These are phyloP conservation scores for Aureoboletus auriporus DNA, from an alignment of 768 basidiomycete species.

Conservation along the genomic window DNA sequence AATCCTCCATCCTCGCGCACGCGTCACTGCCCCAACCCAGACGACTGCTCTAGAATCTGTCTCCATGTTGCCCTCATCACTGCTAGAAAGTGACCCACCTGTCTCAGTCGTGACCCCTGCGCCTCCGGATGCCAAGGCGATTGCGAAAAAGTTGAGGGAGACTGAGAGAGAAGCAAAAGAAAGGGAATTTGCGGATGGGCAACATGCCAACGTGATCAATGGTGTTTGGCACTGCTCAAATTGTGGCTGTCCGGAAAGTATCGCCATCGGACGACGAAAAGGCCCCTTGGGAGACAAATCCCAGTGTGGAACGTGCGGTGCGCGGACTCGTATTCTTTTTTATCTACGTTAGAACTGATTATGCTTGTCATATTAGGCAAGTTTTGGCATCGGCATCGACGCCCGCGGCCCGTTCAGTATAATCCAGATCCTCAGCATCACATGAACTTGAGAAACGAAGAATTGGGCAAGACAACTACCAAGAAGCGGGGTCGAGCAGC, in stretches of 20 bases:
- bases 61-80: conserved; percentile 46
- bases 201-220: conserved; percentile 76
- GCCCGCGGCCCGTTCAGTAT: conserved; percentile 78
- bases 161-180: conserved; percentile 80
- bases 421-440: conserved; percentile 75
- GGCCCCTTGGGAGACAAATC: conserved; percentile 88
- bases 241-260: conserved; percentile 85
- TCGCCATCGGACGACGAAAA: conserved; percentile 82
- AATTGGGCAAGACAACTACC: conserved; percentile 46
- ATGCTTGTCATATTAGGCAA: conserved; percentile 51
- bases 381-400: conserved; percentile 83
- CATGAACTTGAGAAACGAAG: conserved; percentile 52
- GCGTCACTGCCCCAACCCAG: conserved; percentile 53
- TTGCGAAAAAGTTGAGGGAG: conserved; percentile 65
- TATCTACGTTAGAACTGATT: conserved; percentile 3
- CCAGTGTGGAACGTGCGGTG: conserved; percentile 91
- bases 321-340: conserved; percentile 26
- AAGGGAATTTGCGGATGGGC: conserved; percentile 77
- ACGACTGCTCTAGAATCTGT: conserved; percentile 68
- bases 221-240: conserved; percentile 95
- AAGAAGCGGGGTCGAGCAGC: conserved; percentile 44
- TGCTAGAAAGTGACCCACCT: conserved; percentile 60
- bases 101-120: conserved; percentile 27
- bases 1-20: conserved; percentile 59
- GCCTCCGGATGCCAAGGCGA: conserved; percentile 45